Evolutionary conservation across 2,329 filamentous ascomycete genomes (phyloP).

Genomic region (Colletotrichum acutatum): DNA sequence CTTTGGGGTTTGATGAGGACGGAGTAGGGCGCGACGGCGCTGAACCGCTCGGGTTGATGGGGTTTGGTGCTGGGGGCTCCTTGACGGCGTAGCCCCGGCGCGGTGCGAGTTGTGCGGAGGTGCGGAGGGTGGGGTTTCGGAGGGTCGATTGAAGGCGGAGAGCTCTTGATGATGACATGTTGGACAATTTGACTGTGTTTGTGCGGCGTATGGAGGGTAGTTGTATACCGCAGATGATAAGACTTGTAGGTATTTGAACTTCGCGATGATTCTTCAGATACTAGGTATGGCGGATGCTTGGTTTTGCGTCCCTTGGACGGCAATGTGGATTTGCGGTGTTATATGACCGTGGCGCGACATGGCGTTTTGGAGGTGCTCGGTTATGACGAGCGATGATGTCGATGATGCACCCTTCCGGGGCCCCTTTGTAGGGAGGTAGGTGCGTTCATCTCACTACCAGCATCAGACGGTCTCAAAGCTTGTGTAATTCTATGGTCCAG

Average conservation of each 20-base stretch:
- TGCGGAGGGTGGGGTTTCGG: neutral
- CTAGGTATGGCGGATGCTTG: neutral
- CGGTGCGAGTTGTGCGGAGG: neutral
- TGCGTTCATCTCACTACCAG: neutral
- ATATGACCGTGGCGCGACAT: neutral
- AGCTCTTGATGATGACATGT: slow-evolving; percentile 6
- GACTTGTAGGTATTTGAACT: no score
- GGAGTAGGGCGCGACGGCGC: neutral
- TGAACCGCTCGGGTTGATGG: neutral
- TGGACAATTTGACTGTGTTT: no score
- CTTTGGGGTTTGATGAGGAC: neutral
- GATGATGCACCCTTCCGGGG: neutral
- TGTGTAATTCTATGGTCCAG: neutral
- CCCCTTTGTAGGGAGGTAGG: neutral
- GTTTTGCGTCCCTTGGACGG: neutral
- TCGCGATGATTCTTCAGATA: no score
- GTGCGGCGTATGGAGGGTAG: neutral
- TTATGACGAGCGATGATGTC: slow-evolving; percentile 23
- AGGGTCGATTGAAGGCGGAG: neutral
- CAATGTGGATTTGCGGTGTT: neutral
- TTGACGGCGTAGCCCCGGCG: neutral
- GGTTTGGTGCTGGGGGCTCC: neutral
- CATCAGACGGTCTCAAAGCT: neutral
- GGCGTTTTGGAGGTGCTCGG: neutral
- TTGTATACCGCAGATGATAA: no score